These are phyloP conservation scores for Gnetum montanum DNA, from an alignment of 75 land plant species.

Conservation along the genomic window DNA sequence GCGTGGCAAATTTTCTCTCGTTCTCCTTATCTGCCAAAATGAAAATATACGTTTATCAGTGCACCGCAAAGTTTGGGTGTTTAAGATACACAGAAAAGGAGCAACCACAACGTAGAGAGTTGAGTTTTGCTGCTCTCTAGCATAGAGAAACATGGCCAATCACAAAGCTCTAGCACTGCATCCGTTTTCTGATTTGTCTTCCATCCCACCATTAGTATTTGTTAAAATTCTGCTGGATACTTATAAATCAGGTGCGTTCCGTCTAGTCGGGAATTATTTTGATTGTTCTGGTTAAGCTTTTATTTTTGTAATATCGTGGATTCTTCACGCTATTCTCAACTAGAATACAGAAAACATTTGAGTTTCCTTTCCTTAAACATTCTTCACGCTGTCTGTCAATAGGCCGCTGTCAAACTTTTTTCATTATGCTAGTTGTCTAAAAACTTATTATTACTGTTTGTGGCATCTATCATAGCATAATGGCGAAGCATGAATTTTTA, in stretches of 20 bases:
- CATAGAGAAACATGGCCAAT: no score
- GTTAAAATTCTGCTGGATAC: conserved; percentile 41
- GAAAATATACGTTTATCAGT: no score
- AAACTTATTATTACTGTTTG: no score
- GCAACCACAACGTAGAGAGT: no score
- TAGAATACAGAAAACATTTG: background rate
- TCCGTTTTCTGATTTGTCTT: conserved; percentile 35
- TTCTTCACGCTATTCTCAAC: background rate
- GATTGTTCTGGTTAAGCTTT: background rate
- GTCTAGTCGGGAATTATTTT: background rate
- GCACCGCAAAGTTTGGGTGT: no score
- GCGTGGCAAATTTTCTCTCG: no score
- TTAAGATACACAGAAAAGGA: no score
- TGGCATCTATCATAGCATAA: no score
- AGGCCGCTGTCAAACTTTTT: background rate
- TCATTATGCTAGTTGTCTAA: background rate
- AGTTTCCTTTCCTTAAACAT: no score
- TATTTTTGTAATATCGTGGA: background rate
- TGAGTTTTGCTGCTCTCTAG: no score
- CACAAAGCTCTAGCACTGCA: conserved; percentile 11
- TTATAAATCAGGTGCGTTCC: conserved; percentile 26
- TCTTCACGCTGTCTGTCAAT: background rate
- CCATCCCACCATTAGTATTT: conserved; percentile 41
- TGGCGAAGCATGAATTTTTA: no score
- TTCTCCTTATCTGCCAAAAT: no score